phyloP scores from a whole-genome alignment of 169 alveolate genomes.

The Perkinsus marinus region DNA sequence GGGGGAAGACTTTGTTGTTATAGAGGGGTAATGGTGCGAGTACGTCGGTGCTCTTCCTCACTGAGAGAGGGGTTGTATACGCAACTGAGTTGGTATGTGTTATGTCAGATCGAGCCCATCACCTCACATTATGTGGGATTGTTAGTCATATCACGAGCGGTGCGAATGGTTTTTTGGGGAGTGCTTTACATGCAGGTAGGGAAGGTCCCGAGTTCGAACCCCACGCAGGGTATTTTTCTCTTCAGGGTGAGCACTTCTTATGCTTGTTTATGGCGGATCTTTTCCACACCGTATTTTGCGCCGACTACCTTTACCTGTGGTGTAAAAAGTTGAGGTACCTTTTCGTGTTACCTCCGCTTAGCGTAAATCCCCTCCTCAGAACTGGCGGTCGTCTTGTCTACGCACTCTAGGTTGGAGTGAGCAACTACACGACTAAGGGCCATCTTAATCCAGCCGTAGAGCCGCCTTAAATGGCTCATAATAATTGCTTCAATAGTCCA shows the following conservation, averaged over 20 bases:
- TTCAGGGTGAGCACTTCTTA: not conserved
- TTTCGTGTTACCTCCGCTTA: not conserved
- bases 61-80: too few species aligned
- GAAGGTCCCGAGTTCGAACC: not conserved
- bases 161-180: not conserved
- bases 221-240: not conserved
- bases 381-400: not conserved
- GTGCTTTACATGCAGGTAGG: not conserved
- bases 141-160: not conserved
- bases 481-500: not conserved
- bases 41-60: too few species aligned
- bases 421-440: not conserved
- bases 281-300: not conserved
- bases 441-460: not conserved
- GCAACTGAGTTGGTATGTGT: too few species aligned
- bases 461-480: too few species aligned
- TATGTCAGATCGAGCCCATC: not conserved
- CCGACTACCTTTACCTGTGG: not conserved
- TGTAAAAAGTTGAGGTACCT: not conserved
- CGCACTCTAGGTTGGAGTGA: not conserved
- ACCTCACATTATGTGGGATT: not conserved
- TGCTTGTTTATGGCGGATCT: not conserved
- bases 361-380: not conserved
- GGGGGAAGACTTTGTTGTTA: too few species aligned
- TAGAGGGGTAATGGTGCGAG: too few species aligned